Evolutionary conservation across 208 protist genomes (phyloP).

Genomic region (Naegleria fowleri): DNA sequence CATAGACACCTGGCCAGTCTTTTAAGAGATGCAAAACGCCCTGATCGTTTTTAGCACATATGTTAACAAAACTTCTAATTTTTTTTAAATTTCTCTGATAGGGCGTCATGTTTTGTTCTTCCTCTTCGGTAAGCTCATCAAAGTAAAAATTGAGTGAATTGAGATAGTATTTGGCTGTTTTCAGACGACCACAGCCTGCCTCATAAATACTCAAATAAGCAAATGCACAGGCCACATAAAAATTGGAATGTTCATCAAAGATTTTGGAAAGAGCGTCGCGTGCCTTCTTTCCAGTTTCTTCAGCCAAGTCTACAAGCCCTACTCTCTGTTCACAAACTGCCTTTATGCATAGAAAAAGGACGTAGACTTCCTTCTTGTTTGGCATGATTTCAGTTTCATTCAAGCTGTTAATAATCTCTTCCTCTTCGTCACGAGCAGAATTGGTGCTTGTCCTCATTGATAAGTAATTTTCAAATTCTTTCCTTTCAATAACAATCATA

Average conservation of each 20-base stretch:
- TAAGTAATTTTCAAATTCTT: neutral
- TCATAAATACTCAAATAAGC: neutral
- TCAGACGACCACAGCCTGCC: neutral
- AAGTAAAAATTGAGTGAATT: neutral
- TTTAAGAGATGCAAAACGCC: neutral
- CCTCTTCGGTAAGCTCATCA: neutral
- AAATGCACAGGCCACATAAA: neutral
- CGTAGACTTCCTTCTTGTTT: neutral
- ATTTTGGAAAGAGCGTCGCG: neutral
- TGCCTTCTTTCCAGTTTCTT: conserved; percentile 4
- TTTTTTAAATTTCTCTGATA: neutral
- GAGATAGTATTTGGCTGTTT: neutral
- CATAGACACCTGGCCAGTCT: neutral
- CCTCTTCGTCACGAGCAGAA: neutral
- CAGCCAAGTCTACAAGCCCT: neutral
- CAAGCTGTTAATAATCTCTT: neutral
- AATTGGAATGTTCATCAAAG: neutral
- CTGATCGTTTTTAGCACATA: neutral
- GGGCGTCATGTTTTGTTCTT: neutral
- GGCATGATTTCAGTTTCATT: neutral
- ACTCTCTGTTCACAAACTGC: neutral
- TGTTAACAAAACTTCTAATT: neutral
- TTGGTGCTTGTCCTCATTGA: neutral
- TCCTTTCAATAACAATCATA: neutral
- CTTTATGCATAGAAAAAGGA: neutral